Conservation (phyloP, 768 basidiomycete genomes). For the Favolaschia claudopus region DNA sequence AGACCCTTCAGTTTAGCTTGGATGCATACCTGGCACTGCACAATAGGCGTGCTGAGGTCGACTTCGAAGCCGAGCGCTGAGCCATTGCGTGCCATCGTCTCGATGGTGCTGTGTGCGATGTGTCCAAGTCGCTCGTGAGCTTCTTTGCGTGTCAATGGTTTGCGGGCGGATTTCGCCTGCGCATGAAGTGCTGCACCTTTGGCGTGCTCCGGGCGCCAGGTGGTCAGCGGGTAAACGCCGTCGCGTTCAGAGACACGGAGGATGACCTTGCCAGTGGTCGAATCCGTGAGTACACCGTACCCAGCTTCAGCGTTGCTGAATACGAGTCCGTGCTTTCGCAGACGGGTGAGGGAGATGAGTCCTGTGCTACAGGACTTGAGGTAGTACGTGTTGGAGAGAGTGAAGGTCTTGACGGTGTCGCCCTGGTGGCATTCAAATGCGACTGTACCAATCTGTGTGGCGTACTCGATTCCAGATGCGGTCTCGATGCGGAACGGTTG, state of each 20-base stretch:
- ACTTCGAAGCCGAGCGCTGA: background rate
- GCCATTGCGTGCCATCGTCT: background rate
- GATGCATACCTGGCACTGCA: background rate
- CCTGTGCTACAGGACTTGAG: background rate
- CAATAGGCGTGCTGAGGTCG: background rate
- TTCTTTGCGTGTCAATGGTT: background rate
- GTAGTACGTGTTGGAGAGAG: too few relatives aligned
- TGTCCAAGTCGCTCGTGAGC: background rate
- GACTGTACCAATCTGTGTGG: background rate
- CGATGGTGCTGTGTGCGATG: background rate
- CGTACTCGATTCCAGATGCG: background rate
- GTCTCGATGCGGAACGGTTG: background rate
- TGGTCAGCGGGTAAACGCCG: background rate
- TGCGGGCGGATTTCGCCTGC: background rate
- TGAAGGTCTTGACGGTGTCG: too few relatives aligned
- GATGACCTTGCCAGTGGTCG: conserved; percentile 4
- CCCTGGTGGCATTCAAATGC: too few relatives aligned
- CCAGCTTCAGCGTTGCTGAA: too few relatives aligned
- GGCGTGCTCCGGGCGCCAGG: background rate
- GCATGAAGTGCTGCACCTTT: background rate
- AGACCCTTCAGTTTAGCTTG: conserved; percentile 9
- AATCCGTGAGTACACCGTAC: conserved; percentile 9
- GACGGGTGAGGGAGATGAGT: background rate
- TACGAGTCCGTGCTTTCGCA: too few relatives aligned
- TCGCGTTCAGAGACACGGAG: conserved; percentile 10